Evolutionary conservation across 768 basidiomycete species (phyloP), one percentile per base, ranked within the genome.

Genomic region (Podaxis sp.): DNA sequence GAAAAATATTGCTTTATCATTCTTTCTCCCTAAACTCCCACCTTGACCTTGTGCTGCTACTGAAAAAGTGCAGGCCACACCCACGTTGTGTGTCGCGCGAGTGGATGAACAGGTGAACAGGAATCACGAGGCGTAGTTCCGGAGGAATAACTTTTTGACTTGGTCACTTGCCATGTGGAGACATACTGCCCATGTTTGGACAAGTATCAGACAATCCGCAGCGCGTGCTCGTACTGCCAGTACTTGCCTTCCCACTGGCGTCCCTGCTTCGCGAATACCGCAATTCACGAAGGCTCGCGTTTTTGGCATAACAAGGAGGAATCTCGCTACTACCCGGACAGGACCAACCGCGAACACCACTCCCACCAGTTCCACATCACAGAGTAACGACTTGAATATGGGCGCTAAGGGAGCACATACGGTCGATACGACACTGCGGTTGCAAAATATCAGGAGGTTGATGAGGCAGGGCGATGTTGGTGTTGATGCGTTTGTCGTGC

Each of bases 401-500:
- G 76, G 73, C 63, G 76, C 75, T 63, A 66, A 65, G 55, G 75
- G 73, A 13, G 71, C 69, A 11, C 77, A 79, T 33, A 85, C 76
- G 2, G 84, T 92, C 27, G 68, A 88, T 72, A 93, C 92, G 3
- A 79, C 85, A 2, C 74, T 82, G 55, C 80, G 90, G 57, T 79
- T 96, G 5, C 76, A 79, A 22, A 79, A 74, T 53, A 79, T 96
- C 54, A 79, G 94, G 53, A 81, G 82, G 72, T 76, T 93, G 68
- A 91, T 96, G 91, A 80, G 75, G 59, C 73, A 79, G 67, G 75
- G 77, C 29, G 74, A 74, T 63, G 57, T 74, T 25, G 65, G 66
- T 37, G 80, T 96, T 1, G 81, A 89, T 61, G 91, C 89, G 0
- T 85, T 90, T 67, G 84, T 98, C 1, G 85, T 98, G 49, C 92